These are phyloP conservation scores for Cenococcum geophilum DNA, from an alignment of 495 filamentous ascomycete species.

Conservation along the genomic window DNA sequence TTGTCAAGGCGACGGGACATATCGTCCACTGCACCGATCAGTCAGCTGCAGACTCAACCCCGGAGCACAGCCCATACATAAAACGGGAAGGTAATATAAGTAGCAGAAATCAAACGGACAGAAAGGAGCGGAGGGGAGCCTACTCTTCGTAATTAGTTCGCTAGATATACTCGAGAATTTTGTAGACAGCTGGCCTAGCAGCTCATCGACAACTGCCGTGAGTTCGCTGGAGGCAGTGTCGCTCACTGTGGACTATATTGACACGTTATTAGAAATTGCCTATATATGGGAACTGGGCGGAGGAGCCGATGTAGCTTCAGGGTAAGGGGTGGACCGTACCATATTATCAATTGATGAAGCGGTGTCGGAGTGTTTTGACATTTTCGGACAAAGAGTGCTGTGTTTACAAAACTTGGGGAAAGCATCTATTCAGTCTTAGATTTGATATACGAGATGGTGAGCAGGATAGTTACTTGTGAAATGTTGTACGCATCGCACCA, in stretches of 20 bases:
- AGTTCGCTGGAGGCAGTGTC: conserved; percentile 51
- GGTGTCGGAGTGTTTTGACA: conserved; percentile 1
- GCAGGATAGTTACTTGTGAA: too few species aligned
- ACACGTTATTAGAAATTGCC: not conserved
- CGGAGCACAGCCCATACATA: too few species aligned
- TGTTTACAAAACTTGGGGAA: too few species aligned
- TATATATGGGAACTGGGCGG: conserved; percentile 3
- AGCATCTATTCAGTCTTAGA: too few species aligned
- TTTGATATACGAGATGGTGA: too few species aligned
- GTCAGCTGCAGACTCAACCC: too few species aligned
- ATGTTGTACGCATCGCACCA: too few species aligned
- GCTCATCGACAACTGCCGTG: conserved; percentile 71
- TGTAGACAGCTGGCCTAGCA: conserved; percentile 72
- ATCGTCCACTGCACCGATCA: conserved; percentile 67
- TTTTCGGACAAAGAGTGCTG: not conserved
- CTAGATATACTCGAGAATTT: conserved; percentile 77
- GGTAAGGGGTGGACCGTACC: not conserved
- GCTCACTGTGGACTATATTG: not conserved
- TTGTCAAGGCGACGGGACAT: conserved; percentile 87
- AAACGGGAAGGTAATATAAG: not conserved
- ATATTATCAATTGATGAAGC: not conserved
- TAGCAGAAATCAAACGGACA: not conserved
- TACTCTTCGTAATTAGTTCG: conserved; percentile 86
- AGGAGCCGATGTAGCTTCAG: not conserved
- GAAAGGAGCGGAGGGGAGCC: conserved; percentile 30